Percentiles rank a stretch among this genome's conserved stretches.
These are phyloP conservation scores for Phytophthora nicotianae DNA, from an alignment of 352 stramenopile genomes.

Conservation along the genomic window DNA sequence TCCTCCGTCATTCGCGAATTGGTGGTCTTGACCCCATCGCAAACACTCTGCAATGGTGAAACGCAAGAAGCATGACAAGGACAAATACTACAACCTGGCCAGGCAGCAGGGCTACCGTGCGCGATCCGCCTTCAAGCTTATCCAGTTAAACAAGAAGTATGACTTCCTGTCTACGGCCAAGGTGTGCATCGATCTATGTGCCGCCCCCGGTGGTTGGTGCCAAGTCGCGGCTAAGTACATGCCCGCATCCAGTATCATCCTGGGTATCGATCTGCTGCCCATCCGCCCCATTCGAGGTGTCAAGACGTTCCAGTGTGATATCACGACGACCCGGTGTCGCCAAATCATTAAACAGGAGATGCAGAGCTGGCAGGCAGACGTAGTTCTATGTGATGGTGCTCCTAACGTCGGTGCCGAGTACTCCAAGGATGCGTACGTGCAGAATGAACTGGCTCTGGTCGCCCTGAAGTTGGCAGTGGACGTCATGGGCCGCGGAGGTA, in stretches of 20 bases:
- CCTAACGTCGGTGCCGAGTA: slow-evolving; percentile 99
- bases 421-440: slow-evolving; percentile 98
- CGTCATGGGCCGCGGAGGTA: slow-evolving; percentile 94
- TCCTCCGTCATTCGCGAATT: slow-evolving; percentile 36
- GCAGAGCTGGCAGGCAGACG: slow-evolving; percentile 93
- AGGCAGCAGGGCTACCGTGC: slow-evolving; percentile 99
- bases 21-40: slow-evolving; percentile 7
- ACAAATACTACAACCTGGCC: slow-evolving; percentile 99
- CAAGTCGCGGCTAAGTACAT: slow-evolving; percentile 93
- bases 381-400: slow-evolving; percentile 99
- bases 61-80: slow-evolving; percentile 98
- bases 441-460: slow-evolving; percentile 98
- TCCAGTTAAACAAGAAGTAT: slow-evolving; percentile 99
- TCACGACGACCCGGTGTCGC: slow-evolving; percentile 90
- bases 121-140: slow-evolving; percentile 99
- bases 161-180: slow-evolving; percentile 96
- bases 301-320: slow-evolving; percentile 97
- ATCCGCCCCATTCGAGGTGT: slow-evolving; percentile 97
- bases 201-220: slow-evolving; percentile 98
- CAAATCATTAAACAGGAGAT: slow-evolving; percentile 94
- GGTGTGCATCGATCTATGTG: slow-evolving; percentile 99
- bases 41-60: slow-evolving; percentile 82
- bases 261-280: slow-evolving; percentile 98
- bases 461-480: slow-evolving; percentile 97
- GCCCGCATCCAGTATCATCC: slow-evolving; percentile 95